These are phyloP conservation scores for Mycena polygramma DNA, from an alignment of 768 basidiomycete genomes.

Conservation along the genomic window DNA sequence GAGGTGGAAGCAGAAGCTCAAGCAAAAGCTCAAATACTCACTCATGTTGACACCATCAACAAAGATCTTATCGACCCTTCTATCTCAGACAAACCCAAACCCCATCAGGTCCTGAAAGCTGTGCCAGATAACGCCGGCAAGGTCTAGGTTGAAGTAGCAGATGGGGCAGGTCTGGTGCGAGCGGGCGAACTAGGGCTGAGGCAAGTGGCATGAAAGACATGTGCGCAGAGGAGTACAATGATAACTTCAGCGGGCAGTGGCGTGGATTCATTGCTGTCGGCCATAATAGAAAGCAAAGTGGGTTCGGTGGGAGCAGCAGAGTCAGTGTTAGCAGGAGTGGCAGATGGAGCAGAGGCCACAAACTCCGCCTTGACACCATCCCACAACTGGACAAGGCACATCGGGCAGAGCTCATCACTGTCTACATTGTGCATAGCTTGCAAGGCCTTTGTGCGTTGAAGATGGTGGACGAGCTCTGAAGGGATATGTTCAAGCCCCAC, in stretches of 20 bases:
- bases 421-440: too few relatives aligned
- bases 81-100: too few relatives aligned
- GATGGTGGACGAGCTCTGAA: conserved; percentile 71
- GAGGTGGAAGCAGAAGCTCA: too few relatives aligned
- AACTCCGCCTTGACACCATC: too few relatives aligned
- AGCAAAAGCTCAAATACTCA: too few relatives aligned
- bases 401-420: conserved; percentile 69
- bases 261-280: conserved; percentile 18
- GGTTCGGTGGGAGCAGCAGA: not conserved
- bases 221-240: conserved; percentile 82
- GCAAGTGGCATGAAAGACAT: conserved; percentile 85
- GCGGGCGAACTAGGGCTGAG: conserved; percentile 85
- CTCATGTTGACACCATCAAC: too few relatives aligned
- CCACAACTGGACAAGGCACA: conserved; percentile 83
- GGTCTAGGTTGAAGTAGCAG: conserved; percentile 87
- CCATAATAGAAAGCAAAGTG: conserved; percentile 23
- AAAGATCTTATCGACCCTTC: too few relatives aligned
- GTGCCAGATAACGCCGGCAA: conserved; percentile 65
- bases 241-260: conserved; percentile 53
- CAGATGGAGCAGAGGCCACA: conserved; percentile 44
- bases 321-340: conserved; percentile 2
- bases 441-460: conserved; percentile 69
- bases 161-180: conserved; percentile 86
- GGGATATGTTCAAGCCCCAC: conserved; percentile 77
- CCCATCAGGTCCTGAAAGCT: too few relatives aligned